These are phyloP conservation scores for Wickerhamomyces bovis DNA, from an alignment of 805 yeast species.

Conservation along the genomic window DNA sequence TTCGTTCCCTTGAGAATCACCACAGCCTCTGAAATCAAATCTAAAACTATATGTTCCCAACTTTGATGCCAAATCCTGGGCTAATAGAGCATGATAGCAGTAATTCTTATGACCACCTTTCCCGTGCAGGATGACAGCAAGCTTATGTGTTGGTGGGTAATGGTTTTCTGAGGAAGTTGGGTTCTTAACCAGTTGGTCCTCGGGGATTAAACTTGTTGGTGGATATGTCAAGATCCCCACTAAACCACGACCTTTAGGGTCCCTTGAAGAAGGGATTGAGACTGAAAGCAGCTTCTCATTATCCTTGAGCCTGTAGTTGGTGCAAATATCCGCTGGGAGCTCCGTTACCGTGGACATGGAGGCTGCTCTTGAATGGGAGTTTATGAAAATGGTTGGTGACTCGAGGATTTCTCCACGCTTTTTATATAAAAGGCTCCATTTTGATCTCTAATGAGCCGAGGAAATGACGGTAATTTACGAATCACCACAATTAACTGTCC, in stretches of 20 bases:
- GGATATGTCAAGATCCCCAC: conserved; percentile 34
- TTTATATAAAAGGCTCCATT: too few relatives aligned
- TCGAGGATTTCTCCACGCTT: too few relatives aligned
- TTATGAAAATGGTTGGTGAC: too few relatives aligned
- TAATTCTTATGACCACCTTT: conserved; percentile 80
- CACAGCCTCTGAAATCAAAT: conserved; percentile 84
- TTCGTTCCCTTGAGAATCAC: conserved; percentile 52
- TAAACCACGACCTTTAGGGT: conserved; percentile 25
- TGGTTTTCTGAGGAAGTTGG: conserved; percentile 9
- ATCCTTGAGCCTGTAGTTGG: conserved; percentile 15
- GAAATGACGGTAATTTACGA: too few relatives aligned
- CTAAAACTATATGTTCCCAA: conserved; percentile 63
- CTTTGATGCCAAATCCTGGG: conserved; percentile 49
- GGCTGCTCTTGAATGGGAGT: background rate
- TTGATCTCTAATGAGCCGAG: too few relatives aligned
- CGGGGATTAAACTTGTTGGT: conserved; percentile 19
- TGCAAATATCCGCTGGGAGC: conserved; percentile 16
- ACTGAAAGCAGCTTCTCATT: conserved; percentile 25
- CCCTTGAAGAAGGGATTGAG: conserved; percentile 17
- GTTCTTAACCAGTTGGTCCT: conserved; percentile 10
- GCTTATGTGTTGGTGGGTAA: conserved; percentile 37
- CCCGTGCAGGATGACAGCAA: conserved; percentile 73
- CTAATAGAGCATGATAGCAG: conserved; percentile 61
- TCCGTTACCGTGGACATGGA: conserved; percentile 7
- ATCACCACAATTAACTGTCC: too few relatives aligned